phyloP scores from a whole-genome alignment of 169 alveolate species.

The Plasmodium malariae region DNA sequence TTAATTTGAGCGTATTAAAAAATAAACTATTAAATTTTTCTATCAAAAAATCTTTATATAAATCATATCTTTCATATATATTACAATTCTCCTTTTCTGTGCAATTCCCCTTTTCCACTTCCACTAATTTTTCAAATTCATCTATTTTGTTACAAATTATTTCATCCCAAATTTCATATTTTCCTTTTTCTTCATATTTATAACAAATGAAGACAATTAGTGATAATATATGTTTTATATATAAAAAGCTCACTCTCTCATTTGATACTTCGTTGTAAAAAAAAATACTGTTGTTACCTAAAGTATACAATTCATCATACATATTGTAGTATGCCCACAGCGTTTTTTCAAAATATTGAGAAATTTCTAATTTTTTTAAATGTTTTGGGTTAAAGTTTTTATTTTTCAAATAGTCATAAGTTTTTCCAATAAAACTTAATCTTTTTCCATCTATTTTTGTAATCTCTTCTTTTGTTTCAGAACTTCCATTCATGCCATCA shows the following conservation, averaged over 20 bases:
- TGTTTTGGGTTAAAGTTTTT: slow-evolving; percentile 38
- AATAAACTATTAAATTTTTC: slow-evolving; percentile 60
- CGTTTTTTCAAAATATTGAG: slow-evolving; percentile 71
- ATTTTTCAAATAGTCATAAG: slow-evolving; percentile 58
- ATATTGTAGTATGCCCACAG: slow-evolving; percentile 60
- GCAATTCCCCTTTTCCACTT: slow-evolving; percentile 24
- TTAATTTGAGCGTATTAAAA: slow-evolving; percentile 58
- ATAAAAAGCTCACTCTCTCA: not conserved
- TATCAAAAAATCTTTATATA: slow-evolving; percentile 62
- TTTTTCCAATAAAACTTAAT: slow-evolving; percentile 48
- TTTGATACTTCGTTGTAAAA: slow-evolving; percentile 10
- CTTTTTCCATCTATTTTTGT: slow-evolving; percentile 8
- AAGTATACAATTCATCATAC: slow-evolving; percentile 32
- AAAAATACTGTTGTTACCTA: slow-evolving; percentile 39
- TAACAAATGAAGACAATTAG: slow-evolving; percentile 66
- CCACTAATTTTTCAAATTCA: slow-evolving; percentile 73
- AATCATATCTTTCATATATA: slow-evolving; percentile 45
- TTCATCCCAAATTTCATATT: slow-evolving; percentile 74
- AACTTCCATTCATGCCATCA: not conserved
- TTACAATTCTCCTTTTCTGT: not conserved
- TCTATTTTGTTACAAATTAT: slow-evolving; percentile 59
- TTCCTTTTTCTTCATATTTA: slow-evolving; percentile 77
- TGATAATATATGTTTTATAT: slow-evolving; percentile 63
- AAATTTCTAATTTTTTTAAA: slow-evolving; percentile 69
- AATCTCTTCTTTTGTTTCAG: not conserved